These are phyloP conservation scores for Berkeleyomyces basicola DNA, from an alignment of 2,329 filamentous ascomycete species.

Conservation along the genomic window DNA sequence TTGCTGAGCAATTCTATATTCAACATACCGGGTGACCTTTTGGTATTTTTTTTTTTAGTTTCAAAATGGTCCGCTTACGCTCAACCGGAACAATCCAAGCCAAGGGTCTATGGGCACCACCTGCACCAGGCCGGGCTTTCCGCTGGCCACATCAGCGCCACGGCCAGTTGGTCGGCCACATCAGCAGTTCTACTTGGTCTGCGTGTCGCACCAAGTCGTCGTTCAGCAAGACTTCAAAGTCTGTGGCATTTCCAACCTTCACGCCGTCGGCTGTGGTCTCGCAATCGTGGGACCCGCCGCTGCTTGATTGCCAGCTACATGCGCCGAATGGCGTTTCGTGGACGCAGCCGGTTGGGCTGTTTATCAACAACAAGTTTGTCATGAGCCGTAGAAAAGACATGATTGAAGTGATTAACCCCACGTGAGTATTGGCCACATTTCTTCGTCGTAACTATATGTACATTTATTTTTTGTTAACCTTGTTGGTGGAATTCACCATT, in stretches of 20 bases:
- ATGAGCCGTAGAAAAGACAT: constrained; percentile 47
- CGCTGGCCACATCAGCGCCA: too few relatives aligned
- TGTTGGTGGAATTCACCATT: too few relatives aligned
- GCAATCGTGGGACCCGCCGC: neutral
- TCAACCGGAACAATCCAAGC: too few relatives aligned
- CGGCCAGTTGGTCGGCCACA: too few relatives aligned
- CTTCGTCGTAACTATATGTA: neutral
- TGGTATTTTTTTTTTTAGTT: too few relatives aligned
- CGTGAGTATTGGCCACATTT: constrained; percentile 27
- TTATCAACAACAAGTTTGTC: constrained; percentile 72
- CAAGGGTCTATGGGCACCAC: too few relatives aligned
- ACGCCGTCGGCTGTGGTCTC: neutral
- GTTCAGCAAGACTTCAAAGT: neutral
- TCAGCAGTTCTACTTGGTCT: neutral
- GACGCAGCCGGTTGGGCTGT: constrained; percentile 57
- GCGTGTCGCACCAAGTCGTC: neutral
- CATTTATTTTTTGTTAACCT: neutral
- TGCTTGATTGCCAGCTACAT: constrained; percentile 28
- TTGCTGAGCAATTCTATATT: too few relatives aligned
- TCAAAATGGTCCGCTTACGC: too few relatives aligned
- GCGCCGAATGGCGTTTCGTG: constrained; percentile 63
- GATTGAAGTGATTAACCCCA: constrained; percentile 52
- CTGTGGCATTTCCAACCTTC: neutral
- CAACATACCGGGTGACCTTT: too few relatives aligned
- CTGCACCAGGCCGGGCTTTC: too few relatives aligned